Evolutionary conservation across 2,329 filamentous ascomycete species (phyloP).

Genomic region (Cladosporium sp.): DNA sequence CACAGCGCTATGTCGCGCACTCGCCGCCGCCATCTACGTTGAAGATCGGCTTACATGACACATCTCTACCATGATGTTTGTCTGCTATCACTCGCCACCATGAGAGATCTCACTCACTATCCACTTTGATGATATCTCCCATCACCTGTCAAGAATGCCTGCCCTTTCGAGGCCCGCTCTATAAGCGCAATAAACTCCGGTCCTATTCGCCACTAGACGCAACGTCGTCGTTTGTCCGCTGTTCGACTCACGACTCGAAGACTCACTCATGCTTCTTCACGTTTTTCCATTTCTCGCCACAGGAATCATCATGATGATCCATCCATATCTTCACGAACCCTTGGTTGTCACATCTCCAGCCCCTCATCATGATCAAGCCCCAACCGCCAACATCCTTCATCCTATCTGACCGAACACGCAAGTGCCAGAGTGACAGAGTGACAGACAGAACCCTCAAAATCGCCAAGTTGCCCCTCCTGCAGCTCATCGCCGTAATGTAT

Average conservation of each 20-base stretch:
- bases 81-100: not conserved
- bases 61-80: not conserved
- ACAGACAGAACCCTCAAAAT: no score
- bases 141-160: not conserved
- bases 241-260: no score
- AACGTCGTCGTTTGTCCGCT: constrained; percentile 9
- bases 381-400: not conserved
- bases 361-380: no score
- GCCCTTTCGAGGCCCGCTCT: constrained; percentile 5
- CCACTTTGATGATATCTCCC: not conserved
- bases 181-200: constrained; percentile 8
- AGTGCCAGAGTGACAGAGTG: no score
- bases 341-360: not conserved
- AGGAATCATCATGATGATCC: not conserved
- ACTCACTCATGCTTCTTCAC: constrained; percentile 9
- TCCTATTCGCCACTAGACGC: not conserved
- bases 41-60: not conserved
- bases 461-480: no score
- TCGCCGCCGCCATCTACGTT: no score
- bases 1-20: no score
- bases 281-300: not conserved
- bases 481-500: no score
- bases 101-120: not conserved
- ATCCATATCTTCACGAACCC: not conserved
- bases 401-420: not conserved